Conservation (phyloP, 192 early-diverging fungal genomes). For the Coemansia sp. region DNA sequence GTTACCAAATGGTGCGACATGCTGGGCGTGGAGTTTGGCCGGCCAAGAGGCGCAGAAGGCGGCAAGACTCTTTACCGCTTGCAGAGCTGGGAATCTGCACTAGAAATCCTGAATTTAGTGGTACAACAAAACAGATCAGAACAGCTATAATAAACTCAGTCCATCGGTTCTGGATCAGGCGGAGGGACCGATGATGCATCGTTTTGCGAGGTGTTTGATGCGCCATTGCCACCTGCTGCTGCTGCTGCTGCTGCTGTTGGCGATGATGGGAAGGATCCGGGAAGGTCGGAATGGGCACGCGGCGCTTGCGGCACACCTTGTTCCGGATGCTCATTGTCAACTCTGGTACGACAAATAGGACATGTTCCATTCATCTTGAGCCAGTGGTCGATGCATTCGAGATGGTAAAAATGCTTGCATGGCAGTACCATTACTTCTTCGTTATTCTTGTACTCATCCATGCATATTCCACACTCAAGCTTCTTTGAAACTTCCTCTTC, state of each 20-base stretch:
- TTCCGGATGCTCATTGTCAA: conserved; percentile 20
- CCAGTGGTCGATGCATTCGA: conserved; percentile 87
- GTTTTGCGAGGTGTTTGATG: neutral
- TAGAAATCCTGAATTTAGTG: neutral
- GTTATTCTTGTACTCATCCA: conserved; percentile 75
- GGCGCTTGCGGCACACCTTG: conserved; percentile 6
- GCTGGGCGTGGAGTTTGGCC: conserved; percentile 23
- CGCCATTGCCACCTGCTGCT: neutral
- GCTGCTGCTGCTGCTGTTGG: conserved; percentile 4
- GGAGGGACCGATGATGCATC: conserved; percentile 1
- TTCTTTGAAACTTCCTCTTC: conserved; percentile 61
- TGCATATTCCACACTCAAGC: conserved; percentile 82
- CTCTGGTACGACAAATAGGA: conserved; percentile 71
- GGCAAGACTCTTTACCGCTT: conserved; percentile 7
- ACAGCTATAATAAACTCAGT: conserved; percentile 13
- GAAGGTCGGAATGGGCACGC: conserved; percentile 34
- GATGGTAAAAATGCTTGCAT: conserved; percentile 89
- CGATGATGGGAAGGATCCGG: conserved; percentile 47
- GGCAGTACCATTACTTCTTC: conserved; percentile 70
- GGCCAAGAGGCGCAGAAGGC: neutral
- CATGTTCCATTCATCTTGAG: conserved; percentile 91
- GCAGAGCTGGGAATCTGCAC: conserved; percentile 10
- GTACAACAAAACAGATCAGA: conserved; percentile 2
- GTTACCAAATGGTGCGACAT: conserved; percentile 35
- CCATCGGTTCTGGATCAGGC: conserved; percentile 33